Base-by-base conservation (phyloP, 495 filamentous ascomycete genomes). In the Aspergillus affinis region DNA sequence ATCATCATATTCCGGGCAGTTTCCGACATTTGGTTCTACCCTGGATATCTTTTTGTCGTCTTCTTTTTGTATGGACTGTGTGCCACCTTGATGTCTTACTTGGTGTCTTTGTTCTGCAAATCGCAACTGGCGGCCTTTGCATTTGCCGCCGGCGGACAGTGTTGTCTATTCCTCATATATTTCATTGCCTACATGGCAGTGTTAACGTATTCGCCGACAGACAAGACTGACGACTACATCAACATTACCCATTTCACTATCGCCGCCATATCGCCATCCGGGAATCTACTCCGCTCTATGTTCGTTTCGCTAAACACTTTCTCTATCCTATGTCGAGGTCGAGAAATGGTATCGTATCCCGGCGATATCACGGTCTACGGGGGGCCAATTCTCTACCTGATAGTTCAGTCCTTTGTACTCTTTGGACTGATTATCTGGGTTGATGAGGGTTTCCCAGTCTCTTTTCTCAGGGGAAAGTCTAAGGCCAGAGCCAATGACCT, bases 301-400 rank as follows among this genome's bases (percentile, higher is more conserved):
- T 89, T 93, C 63, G 69, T 92, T 6, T 75, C 87, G 3, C 77
- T 95, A 48, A 95, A 95, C 66, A 75, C 90, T 19, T 96, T 95
- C 76, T 87, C 85, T 0, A 75, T 88, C 0, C 75, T 86, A 36
- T 96, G 92, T 64, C 77, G 82, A 21, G 88, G 81, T 30, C 59
- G 55, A 18, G 75, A 85, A 21, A 71, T 90, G 21, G 83, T 86
- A 13, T 73, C 81, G 2, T 87, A 92, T 67, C 88, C 90, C 0
- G 91, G 85, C 6, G 84, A 77, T 3, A 85, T 94, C 51, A 79
- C 78, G 2, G 78, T 89, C 48, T 96, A 90, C 67, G 91, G 91
- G 49, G 87, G 87, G 0, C 89, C 91, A 4, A 91, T 96, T 53
- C 69, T 89, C 4, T 92, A 93, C 62, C 80, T 94, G 17, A 80